Conservation (phyloP, 306 rosid species). For the Prunus kanzakura region DNA sequence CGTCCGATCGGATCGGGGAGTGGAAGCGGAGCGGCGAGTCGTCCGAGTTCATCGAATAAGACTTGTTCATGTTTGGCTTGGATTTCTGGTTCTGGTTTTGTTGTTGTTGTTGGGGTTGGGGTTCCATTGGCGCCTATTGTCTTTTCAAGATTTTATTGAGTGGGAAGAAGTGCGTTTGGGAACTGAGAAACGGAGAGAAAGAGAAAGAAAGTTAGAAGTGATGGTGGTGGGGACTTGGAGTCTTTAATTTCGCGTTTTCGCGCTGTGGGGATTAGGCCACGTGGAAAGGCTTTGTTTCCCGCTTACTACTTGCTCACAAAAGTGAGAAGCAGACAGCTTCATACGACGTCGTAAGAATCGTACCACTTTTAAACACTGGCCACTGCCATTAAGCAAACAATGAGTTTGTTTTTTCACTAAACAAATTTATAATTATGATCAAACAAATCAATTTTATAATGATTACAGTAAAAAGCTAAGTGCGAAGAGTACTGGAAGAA, state of each 20-base stretch:
- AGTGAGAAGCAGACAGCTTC: neutral
- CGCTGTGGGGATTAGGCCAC: conserved; percentile 30
- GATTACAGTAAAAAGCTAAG: neutral
- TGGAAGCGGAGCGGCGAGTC: conserved; percentile 62
- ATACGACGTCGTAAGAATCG: neutral
- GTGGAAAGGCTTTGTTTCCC: conserved; percentile 9
- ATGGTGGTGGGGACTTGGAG: conserved; percentile 2
- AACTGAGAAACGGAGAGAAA: conserved; percentile 31
- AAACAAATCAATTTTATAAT: neutral
- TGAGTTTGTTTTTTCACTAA: too few relatives aligned
- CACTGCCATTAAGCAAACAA: neutral
- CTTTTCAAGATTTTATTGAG: conserved; percentile 26
- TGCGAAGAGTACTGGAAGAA: conserved; percentile 5
- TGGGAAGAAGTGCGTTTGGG: conserved; percentile 32
- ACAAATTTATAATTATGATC: too few relatives aligned
- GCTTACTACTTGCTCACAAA: neutral
- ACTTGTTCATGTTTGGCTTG: conserved; percentile 44
- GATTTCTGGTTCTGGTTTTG: neutral
- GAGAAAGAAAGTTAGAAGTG: conserved; percentile 2
- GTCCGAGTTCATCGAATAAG: conserved; percentile 53
- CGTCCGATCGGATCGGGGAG: conserved; percentile 70
- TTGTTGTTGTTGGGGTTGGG: conserved; percentile 17
- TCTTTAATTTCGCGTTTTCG: conserved; percentile 23
- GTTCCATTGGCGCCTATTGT: conserved; percentile 17
- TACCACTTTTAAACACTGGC: neutral